These are phyloP conservation scores for Fusarium sp. DNA, from an alignment of 2,329 filamentous ascomycete genomes.

Conservation along the genomic window DNA sequence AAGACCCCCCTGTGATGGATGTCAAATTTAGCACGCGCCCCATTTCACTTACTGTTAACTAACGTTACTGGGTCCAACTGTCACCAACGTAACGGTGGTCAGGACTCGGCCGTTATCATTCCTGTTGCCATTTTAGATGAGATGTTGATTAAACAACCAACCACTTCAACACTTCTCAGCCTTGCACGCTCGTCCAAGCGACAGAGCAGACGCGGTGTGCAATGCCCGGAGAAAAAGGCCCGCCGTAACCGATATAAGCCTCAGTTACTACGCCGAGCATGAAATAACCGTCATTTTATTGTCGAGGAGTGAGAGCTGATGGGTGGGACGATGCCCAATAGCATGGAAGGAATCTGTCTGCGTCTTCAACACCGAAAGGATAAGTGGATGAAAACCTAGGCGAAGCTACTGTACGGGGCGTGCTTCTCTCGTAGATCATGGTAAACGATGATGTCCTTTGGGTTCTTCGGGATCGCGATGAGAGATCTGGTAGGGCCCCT, in stretches of 20 bases:
- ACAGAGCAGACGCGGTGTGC: background rate
- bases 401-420: background rate
- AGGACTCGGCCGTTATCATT: conserved; percentile 16
- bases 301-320: conserved; percentile 1
- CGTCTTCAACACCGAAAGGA: background rate
- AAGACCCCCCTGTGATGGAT: conserved; percentile 38
- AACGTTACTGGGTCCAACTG: conserved; percentile 17
- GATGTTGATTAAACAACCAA: conserved; percentile 7
- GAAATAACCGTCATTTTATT: conserved; percentile 2
- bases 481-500: conserved; percentile 1
- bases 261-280: background rate
- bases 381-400: conserved; percentile 9
- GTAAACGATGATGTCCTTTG: background rate
- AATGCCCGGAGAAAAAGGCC: conserved; percentile 29
- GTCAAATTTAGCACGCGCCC: conserved; percentile 44
- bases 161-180: conserved; percentile 22
- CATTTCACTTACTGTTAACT: conserved; percentile 14
- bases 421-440: conserved; percentile 13
- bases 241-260: background rate
- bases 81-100: conserved; percentile 29
- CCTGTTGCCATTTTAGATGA: conserved; percentile 16
- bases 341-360: background rate
- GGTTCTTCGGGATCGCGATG: conserved; percentile 1
- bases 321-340: conserved; percentile 5
- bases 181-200: conserved; percentile 9